phyloP scores from a whole-genome alignment of 495 filamentous ascomycete genomes.

The Pyrenopolyporus hunteri region DNA sequence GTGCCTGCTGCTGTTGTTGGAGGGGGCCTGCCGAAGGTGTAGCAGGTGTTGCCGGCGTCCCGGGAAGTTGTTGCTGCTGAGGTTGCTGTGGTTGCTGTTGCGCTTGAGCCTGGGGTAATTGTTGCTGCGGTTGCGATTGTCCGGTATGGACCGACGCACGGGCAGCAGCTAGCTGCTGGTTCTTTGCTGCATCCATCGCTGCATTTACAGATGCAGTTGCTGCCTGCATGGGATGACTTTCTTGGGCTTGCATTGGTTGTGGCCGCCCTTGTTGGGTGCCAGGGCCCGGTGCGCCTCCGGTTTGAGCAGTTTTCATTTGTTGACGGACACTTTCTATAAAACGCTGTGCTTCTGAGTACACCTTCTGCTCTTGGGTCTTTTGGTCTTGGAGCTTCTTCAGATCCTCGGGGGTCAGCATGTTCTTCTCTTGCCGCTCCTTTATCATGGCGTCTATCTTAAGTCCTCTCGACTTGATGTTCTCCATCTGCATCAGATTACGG shows the following conservation, averaged over 20 bases:
- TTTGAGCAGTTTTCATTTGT: slow-evolving; percentile 34
- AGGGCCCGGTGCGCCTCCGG: slow-evolving; percentile 33
- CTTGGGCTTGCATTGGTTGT: slow-evolving; percentile 34
- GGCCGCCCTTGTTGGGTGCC: slow-evolving; percentile 29
- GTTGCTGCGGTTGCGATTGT: slow-evolving; percentile 36
- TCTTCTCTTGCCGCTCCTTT: slow-evolving; percentile 44
- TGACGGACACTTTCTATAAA: slow-evolving; percentile 44
- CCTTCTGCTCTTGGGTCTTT: slow-evolving; percentile 42
- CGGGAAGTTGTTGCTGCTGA: slow-evolving; percentile 38
- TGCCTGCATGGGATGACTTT: slow-evolving; percentile 38
- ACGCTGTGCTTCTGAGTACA: slow-evolving; percentile 40
- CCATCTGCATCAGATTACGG: slow-evolving; percentile 46
- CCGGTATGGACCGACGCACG: slow-evolving; percentile 36
- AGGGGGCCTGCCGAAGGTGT: slow-evolving; percentile 48
- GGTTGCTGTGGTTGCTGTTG: slow-evolving; percentile 36
- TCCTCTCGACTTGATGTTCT: slow-evolving; percentile 33
- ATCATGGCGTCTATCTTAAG: slow-evolving; percentile 40
- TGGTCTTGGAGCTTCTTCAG: slow-evolving; percentile 41
- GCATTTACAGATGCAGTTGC: slow-evolving; percentile 49
- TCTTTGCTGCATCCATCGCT: slow-evolving; percentile 60
- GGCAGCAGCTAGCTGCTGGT: slow-evolving; percentile 51
- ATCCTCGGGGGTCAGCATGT: slow-evolving; percentile 43
- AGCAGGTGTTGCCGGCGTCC: slow-evolving; percentile 41
- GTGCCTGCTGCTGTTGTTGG: slow-evolving; percentile 45
- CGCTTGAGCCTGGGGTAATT: slow-evolving; percentile 16